phyloP scores from a whole-genome alignment of 1,139 yeast species.

The Candida dubliniensis region DNA sequence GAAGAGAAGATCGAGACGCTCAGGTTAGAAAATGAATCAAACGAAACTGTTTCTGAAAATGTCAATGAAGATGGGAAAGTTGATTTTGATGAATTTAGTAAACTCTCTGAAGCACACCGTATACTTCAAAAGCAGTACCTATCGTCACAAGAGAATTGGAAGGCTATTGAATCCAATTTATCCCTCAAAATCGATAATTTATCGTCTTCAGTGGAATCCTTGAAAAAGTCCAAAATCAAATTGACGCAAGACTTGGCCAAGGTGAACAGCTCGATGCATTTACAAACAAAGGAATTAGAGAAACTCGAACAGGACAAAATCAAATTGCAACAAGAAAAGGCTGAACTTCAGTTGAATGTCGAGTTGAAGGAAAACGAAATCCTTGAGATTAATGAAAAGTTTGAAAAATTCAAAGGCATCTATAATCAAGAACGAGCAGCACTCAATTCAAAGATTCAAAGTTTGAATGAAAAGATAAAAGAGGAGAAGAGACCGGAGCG shows the following conservation, averaged over 20 bases:
- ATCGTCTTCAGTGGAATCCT: slow-evolving; percentile 36
- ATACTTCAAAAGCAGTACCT: slow-evolving; percentile 65
- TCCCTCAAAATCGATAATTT: slow-evolving; percentile 47
- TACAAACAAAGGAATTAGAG: slow-evolving; percentile 26
- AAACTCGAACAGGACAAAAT: slow-evolving; percentile 17
- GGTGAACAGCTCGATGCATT: slow-evolving; percentile 20
- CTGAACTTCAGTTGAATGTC: slow-evolving; percentile 22
- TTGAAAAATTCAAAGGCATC: slow-evolving; percentile 30
- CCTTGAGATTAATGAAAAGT: slow-evolving; percentile 29
- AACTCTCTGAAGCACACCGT: slow-evolving; percentile 40
- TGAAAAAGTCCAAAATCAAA: slow-evolving; percentile 34
- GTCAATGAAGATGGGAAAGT: slow-evolving; percentile 13
- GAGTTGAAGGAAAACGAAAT: slow-evolving; percentile 27
- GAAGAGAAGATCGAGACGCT: slow-evolving; percentile 50
- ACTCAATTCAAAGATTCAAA: slow-evolving; percentile 27
- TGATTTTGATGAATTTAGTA: slow-evolving; percentile 38
- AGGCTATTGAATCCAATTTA: slow-evolving; percentile 56
- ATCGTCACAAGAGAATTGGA: slow-evolving; percentile 68
- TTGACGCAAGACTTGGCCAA: slow-evolving; percentile 30
- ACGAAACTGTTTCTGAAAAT: neutral
- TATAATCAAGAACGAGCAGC: slow-evolving; percentile 33
- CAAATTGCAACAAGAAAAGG: slow-evolving; percentile 16
- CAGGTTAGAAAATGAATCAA: slow-evolving; percentile 28
- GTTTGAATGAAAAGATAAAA: slow-evolving; percentile 22
- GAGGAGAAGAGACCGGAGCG: slow-evolving; percentile 8